Evolutionary conservation across 768 basidiomycete genomes (phyloP), one percentile per base, ranked within the genome.

Genomic region (Amanita molliuscula): DNA sequence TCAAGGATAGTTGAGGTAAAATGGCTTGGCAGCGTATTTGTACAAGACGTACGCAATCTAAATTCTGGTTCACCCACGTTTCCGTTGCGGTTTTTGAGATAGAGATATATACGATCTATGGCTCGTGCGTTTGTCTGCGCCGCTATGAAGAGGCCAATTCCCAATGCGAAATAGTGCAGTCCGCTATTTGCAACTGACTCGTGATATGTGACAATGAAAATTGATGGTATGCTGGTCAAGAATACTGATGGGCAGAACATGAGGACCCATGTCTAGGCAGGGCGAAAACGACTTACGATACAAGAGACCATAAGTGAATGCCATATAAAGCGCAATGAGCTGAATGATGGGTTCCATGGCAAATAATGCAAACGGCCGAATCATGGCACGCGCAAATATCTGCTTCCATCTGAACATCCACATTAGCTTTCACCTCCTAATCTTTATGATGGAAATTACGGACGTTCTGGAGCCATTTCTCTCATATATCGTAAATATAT

Each of bases 141-240:
- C 0, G 76, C 73, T 2, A 65, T 54, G 0, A 69, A 57, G 13
- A 87, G 65, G 2, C 87, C 87, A 1, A 84, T 16, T 0, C 85
- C 86, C 4, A 89, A 71, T 0, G 86, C 75, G 50, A 89, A 67
- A 55, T 88, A 92, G 56, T 88, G 70, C 26, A 88, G 61, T 0
- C 84, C 82, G 0, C 77, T 70, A 44, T 82, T 79, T 4, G 84
- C 82, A 8, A 73, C 62, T 0, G 59, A 53, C 59, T 85, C 64
- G 33, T 72, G 62, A 57, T 89, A 90, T 0, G 71, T 61, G 3
- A 65, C 63, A 46, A 68, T 61, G 55, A 79, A 87, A 38, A 84
- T 82, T 0, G 62, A 54, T 0, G 84, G 78, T 25, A 87, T 75
- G 0, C 76, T 82, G 1, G 82, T 82, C 28, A 87, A 63, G 59